Conservation (phyloP, 768 basidiomycete genomes). For the Lentinula boryana region DNA sequence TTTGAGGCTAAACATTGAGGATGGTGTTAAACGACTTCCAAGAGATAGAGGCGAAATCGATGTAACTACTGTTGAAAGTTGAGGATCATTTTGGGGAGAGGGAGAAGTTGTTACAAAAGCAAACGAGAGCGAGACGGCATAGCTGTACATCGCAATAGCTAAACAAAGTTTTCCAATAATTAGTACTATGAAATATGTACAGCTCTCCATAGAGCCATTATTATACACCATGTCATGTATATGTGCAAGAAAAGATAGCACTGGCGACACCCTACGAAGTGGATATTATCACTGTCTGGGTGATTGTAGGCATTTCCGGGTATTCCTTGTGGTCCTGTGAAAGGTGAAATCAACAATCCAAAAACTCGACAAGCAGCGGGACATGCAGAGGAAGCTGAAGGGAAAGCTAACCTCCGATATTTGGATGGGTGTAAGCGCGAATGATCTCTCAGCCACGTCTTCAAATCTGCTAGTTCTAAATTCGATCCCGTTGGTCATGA, state of each 20-base stretch:
- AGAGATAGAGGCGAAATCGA: too few species aligned
- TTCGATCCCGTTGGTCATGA: neutral
- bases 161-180: too few species aligned
- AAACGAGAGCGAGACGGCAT: neutral
- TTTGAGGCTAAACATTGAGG: too few species aligned
- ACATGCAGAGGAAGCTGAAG: too few species aligned
- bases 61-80: too few species aligned
- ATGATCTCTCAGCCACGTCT: neutral
- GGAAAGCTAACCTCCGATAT: neutral
- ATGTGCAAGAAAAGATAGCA: neutral
- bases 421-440: neutral
- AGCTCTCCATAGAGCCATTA: neutral
- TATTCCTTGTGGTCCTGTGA: neutral
- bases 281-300: neutral
- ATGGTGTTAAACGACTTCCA: too few species aligned
- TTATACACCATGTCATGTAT: neutral
- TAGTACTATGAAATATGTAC: too few species aligned
- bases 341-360: neutral
- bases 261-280: neutral
- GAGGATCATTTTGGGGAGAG: too few species aligned
- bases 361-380: too few species aligned
- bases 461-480: neutral
- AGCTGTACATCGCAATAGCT: neutral
- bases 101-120: too few species aligned
- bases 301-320: slow-evolving; percentile 1